phyloP scores from a whole-genome alignment of 148 eudicot species.

The Simmondsia chinensis region DNA sequence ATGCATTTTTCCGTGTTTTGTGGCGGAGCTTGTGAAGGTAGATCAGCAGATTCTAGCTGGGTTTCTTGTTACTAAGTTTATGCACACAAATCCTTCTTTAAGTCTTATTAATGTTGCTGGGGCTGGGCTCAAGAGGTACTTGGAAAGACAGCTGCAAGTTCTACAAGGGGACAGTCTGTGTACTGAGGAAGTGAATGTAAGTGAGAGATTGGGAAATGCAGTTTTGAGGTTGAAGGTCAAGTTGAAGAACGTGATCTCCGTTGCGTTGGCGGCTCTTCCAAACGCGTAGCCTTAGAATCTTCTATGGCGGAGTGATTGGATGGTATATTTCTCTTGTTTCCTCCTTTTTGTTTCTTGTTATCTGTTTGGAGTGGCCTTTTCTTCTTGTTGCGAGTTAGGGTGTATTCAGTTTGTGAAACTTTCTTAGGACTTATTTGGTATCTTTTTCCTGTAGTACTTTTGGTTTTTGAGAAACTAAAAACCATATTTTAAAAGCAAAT shows the following conservation, averaged over 20 bases:
- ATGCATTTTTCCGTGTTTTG: constrained; percentile 50
- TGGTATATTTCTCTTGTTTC: no score
- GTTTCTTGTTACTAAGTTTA: constrained; percentile 59
- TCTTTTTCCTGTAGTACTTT: no score
- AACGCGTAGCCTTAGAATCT: no score
- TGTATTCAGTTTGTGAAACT: no score
- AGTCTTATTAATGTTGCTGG: constrained; percentile 70
- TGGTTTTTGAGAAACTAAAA: no score
- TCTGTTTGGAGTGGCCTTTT: no score
- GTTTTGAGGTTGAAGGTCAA: constrained; percentile 20
- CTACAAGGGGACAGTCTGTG: constrained; percentile 13
- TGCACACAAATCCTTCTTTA: constrained; percentile 75
- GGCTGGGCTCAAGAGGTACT: constrained; percentile 44
- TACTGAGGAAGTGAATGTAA: constrained; percentile 7
- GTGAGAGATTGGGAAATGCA: constrained; percentile 29
- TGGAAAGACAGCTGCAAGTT: constrained; percentile 43
- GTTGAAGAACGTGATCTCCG: constrained; percentile 21
- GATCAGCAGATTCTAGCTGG: constrained; percentile 78
- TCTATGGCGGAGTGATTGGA: no score
- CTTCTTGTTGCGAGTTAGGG: no score
- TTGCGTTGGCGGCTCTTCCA: constrained; percentile 35
- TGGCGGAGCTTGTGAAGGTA: constrained; percentile 73
- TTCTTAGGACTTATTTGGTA: no score
- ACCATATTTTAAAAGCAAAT: no score
- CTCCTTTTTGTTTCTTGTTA: no score